phyloP scores from a whole-genome alignment of 768 basidiomycete species.

The Termitomyces sp. region DNA sequence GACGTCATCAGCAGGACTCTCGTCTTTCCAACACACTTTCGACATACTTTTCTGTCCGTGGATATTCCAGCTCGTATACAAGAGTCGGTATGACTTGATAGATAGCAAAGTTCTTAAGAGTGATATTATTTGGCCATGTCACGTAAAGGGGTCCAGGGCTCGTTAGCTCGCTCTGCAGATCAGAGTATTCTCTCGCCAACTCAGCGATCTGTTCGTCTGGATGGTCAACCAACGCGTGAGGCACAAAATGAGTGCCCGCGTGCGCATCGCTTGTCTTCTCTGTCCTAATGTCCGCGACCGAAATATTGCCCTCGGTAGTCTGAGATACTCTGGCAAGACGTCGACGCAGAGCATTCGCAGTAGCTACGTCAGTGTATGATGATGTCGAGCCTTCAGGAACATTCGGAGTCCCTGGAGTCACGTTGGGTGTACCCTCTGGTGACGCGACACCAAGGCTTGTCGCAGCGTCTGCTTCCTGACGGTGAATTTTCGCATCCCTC shows the following conservation, averaged over 20 bases:
- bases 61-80: constrained; percentile 96
- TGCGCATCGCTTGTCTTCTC: constrained; percentile 13
- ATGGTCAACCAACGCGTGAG: constrained; percentile 59
- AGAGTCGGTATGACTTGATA: constrained; percentile 90
- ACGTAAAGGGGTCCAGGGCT: constrained; percentile 65
- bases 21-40: background rate
- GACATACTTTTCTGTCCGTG: constrained; percentile 75
- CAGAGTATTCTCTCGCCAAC: constrained; percentile 73
- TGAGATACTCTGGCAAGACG: constrained; percentile 45
- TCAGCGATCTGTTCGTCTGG: constrained; percentile 60
- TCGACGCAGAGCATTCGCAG: constrained; percentile 51
- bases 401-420: constrained; percentile 40
- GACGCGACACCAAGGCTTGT: constrained; percentile 14
- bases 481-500: constrained; percentile 41
- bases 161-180: constrained; percentile 72
- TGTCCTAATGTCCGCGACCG: constrained; percentile 5
- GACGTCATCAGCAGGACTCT: background rate
- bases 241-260: constrained; percentile 12
- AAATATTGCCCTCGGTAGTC: constrained; percentile 18
- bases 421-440: constrained; percentile 23
- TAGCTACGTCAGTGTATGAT: constrained; percentile 51
- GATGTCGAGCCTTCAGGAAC: constrained; percentile 42
- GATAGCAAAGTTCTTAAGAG: constrained; percentile 73
- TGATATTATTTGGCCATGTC: constrained; percentile 84
- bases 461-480: constrained; percentile 34